A percentile compares a stretch with the other conserved stretches of the same genome.
These are phyloP conservation scores for Suillus luteus DNA, from an alignment of 768 basidiomycete genomes.

Conservation along the genomic window DNA sequence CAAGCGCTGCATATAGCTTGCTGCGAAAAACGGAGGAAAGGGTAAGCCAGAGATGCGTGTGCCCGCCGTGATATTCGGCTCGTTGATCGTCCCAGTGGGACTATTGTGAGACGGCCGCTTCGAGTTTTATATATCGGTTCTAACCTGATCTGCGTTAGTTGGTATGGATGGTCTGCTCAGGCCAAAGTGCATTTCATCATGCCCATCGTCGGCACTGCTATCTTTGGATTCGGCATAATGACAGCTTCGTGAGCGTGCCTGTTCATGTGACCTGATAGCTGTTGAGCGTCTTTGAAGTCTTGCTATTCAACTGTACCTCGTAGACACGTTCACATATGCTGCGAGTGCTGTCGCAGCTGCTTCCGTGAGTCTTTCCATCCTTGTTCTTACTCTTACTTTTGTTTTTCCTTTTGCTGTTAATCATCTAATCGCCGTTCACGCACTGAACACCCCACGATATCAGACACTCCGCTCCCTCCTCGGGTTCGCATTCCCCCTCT, in stretches of 20 bases:
- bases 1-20: conserved; percentile 37
- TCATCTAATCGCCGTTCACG: background rate
- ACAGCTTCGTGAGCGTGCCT: conserved; percentile 48
- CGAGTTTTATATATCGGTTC: background rate
- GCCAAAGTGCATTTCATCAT: conserved; percentile 71
- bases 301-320: conserved; percentile 69
- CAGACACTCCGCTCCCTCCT: background rate
- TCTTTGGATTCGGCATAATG: conserved; percentile 68
- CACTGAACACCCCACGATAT: background rate
- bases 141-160: conserved; percentile 39
- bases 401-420: background rate
- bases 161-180: conserved; percentile 86
- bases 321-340: conserved; percentile 69
- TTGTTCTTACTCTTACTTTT: background rate
- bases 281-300: conserved; percentile 37
- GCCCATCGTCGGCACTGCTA: conserved; percentile 64
- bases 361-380: conserved; percentile 42
- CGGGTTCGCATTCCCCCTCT: background rate
- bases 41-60: conserved; percentile 73
- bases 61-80: conserved; percentile 44
- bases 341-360: conserved; percentile 67
- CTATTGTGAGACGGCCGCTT: conserved; percentile 50
- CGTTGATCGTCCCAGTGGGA: conserved; percentile 67
- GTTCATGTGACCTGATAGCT: conserved; percentile 3
- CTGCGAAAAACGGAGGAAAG: conserved; percentile 57